Evolutionary conservation across 768 basidiomycete species (phyloP), one percentile per base, ranked within the genome.

Genomic region (Mycena crocata): DNA sequence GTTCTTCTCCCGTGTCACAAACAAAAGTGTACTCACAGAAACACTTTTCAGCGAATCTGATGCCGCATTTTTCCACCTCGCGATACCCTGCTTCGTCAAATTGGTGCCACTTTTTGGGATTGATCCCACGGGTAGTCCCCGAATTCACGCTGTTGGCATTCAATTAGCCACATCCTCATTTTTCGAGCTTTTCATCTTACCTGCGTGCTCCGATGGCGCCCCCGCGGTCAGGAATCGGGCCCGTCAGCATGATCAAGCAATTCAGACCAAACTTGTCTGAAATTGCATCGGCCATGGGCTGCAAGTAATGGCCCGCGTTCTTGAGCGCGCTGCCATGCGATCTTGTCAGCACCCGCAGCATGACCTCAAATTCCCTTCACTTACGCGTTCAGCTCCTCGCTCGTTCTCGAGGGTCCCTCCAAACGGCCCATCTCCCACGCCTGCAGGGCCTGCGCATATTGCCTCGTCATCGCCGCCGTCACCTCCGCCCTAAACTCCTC

Each of bases 381-480:
- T 31, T 55, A 70, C 19, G 51, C 54, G 23, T 63, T 63, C 19
- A 49, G 24, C 39, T 57, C 55, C 30, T 57, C 55, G 17, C 30
- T 44, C 14, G 55, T 57, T 10, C 14, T 28, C 2, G 52, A 54
- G 19, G 40, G 26, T 12, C n/a, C 35, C 49, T 70, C 40, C 15
- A 66, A 50, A 14, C 24, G 37, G 39, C 67, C 69, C 10, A 24
- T 39, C 50, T 70, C 69, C 66, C 62, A 70, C 2, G 50, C 62
- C 19, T 58, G 21, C 17, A 67, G 24, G 21, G 9, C 15, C 44
- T 50, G 19, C 9, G 40, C 21, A 37, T 67, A 59, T 30, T 52
- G 45, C 9, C 26, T 37, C 5, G 42, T 21, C 15, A 30, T 28
- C 21, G 23, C 21, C 5, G 40, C 39, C 2, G 12, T 4, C 17